Percentiles rank a stretch among this genome's conserved stretches.
Evolutionary conservation across 2,329 filamentous ascomycete species (phyloP).

Genomic region (Penicillium sclerotiorum): DNA sequence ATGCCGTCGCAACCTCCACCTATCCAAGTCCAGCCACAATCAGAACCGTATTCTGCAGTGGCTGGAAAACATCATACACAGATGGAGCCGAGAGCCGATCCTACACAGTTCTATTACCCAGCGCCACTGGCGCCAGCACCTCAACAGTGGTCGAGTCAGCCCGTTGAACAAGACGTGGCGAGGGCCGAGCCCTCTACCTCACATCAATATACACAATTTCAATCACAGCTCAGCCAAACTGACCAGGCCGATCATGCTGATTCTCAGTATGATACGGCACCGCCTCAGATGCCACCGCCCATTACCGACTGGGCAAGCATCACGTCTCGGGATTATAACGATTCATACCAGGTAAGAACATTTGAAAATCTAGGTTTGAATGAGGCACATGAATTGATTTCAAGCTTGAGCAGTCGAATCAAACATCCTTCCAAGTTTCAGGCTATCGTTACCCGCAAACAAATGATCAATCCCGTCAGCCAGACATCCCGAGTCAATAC

Average conservation of each 20-base stretch:
- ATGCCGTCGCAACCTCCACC: constrained; percentile 14
- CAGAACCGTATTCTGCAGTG: constrained; percentile 7
- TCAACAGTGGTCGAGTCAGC: not conserved
- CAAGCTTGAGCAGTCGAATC: too few species aligned
- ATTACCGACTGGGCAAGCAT: constrained; percentile 13
- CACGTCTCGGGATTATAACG: not conserved
- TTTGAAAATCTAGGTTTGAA: too few species aligned
- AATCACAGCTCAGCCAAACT: not conserved
- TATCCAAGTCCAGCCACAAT: not conserved
- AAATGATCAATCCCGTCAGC: constrained; percentile 5
- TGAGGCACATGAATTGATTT: too few species aligned
- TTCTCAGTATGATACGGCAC: not conserved
- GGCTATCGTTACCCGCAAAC: constrained; percentile 19
- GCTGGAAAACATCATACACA: not conserved
- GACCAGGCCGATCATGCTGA: not conserved
- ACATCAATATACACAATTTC: not conserved
- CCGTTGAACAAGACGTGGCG: not conserved
- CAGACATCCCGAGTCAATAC: constrained; percentile 7
- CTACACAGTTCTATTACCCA: constrained; percentile 22
- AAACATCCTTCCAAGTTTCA: too few species aligned
- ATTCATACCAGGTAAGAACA: not conserved
- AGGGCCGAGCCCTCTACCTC: not conserved
- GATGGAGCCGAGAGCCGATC: constrained; percentile 5
- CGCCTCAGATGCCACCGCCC: constrained; percentile 9
- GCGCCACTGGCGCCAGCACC: constrained; percentile 11